These are phyloP conservation scores for Diaporthe destruens DNA, from an alignment of 2,329 filamentous ascomycete species.

Conservation along the genomic window DNA sequence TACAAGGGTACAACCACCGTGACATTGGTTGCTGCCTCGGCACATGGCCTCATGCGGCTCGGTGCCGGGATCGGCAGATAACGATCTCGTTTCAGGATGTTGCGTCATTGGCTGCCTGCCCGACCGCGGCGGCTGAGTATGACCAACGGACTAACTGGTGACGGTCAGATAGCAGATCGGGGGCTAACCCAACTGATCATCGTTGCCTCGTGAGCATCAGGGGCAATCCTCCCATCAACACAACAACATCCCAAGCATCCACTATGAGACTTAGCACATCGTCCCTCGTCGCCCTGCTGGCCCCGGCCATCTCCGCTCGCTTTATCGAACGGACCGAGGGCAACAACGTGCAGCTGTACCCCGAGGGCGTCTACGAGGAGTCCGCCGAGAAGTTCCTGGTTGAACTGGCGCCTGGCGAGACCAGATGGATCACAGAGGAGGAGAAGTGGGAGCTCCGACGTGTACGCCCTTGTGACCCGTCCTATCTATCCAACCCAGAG, in stretches of 20 bases:
- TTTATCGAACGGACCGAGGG: slow-evolving; percentile 67
- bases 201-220: slow-evolving; percentile 20
- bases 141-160: background rate
- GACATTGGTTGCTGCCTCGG: slow-evolving; percentile 17
- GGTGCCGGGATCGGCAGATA: slow-evolving; percentile 29
- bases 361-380: slow-evolving; percentile 51
- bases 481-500: too few species aligned
- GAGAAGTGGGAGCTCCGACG: slow-evolving; percentile 93
- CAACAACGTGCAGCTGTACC: slow-evolving; percentile 63
- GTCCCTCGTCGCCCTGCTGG: slow-evolving; percentile 66
- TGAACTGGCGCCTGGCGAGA: slow-evolving; percentile 86
- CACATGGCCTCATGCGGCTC: background rate
- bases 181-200: slow-evolving; percentile 13
- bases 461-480: slow-evolving; percentile 64
- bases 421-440: slow-evolving; percentile 89
- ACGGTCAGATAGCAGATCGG: slow-evolving; percentile 30
- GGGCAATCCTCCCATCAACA: slow-evolving; percentile 13
- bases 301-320: slow-evolving; percentile 67
- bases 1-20: background rate
- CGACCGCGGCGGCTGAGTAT: background rate
- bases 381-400: slow-evolving; percentile 75
- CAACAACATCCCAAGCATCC: slow-evolving; percentile 23
- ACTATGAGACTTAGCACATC: slow-evolving; percentile 67
- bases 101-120: slow-evolving; percentile 34
- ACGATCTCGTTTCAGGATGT: slow-evolving; percentile 29